These are phyloP conservation scores for Aspergillus piperis DNA, from an alignment of 2,329 filamentous ascomycete genomes.

Conservation along the genomic window DNA sequence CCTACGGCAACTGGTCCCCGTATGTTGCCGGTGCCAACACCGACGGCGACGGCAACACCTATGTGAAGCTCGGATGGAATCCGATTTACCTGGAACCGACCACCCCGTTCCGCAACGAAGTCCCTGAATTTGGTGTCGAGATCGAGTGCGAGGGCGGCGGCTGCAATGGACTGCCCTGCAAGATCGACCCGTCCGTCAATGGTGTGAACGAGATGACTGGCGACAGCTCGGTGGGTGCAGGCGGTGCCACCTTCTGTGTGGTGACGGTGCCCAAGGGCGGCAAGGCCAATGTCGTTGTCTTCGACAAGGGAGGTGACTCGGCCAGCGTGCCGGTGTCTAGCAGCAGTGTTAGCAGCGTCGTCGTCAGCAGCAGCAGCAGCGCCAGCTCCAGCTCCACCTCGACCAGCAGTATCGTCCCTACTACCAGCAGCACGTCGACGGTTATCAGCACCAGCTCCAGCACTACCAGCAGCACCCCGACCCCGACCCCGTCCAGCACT, in stretches of 20 bases:
- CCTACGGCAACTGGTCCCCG: conserved; percentile 74
- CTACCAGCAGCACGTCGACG: conserved; percentile 16
- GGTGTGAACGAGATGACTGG: conserved; percentile 62
- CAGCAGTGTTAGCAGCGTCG: conserved; percentile 13
- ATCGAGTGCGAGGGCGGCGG: conserved; percentile 66
- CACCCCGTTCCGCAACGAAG: conserved; percentile 56
- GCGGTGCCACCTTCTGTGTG: conserved; percentile 71
- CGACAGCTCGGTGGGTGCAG: conserved; percentile 61
- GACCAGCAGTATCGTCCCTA: conserved; percentile 16
- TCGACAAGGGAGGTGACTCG: conserved; percentile 38
- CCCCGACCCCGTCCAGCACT: conserved; percentile 15
- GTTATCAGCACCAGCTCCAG: conserved; percentile 15
- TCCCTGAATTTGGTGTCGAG: conserved; percentile 67
- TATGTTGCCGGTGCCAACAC: conserved; percentile 77
- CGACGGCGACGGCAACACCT: conserved; percentile 65
- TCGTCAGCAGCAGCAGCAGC: background rate
- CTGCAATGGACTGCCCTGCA: conserved; percentile 75
- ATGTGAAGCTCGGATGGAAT: conserved; percentile 75
- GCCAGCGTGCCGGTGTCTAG: background rate
- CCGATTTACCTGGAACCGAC: conserved; percentile 65
- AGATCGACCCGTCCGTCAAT: conserved; percentile 63
- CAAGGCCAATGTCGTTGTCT: conserved; percentile 68
- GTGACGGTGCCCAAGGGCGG: conserved; percentile 70
- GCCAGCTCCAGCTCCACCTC: conserved; percentile 14
- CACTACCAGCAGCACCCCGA: conserved; percentile 10